A percentile compares a stretch with the other conserved stretches of the same genome.
These are phyloP conservation scores for Lichtheimia corymbifera DNA, from an alignment of 371 early-diverging fungal genomes.

Conservation along the genomic window DNA sequence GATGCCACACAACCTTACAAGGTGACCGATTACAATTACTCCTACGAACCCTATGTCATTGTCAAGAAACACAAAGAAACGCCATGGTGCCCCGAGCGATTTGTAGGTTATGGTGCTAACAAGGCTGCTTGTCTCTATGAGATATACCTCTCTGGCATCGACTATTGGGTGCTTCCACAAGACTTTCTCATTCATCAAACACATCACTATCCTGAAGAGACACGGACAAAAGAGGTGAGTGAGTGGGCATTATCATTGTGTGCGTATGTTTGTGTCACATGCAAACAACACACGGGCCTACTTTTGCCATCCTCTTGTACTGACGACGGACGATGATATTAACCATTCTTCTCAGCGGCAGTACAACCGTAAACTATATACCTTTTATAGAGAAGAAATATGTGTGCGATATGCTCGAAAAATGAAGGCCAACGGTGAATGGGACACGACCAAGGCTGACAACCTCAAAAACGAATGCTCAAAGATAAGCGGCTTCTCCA, in stretches of 20 bases:
- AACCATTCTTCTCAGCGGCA: slow-evolving; percentile 44
- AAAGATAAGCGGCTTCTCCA: slow-evolving; percentile 41
- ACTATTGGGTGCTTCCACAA: slow-evolving; percentile 62
- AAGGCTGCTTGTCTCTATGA: slow-evolving; percentile 75
- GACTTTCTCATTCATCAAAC: slow-evolving; percentile 72
- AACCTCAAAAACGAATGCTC: slow-evolving; percentile 55
- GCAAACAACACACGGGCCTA: not conserved
- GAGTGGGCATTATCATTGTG: not conserved
- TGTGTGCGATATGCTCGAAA: slow-evolving; percentile 64
- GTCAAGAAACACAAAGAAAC: slow-evolving; percentile 52
- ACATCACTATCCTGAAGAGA: slow-evolving; percentile 63
- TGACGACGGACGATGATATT: not conserved
- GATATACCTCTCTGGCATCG: slow-evolving; percentile 65
- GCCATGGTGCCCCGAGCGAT: slow-evolving; percentile 74
- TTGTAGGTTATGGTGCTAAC: slow-evolving; percentile 73
- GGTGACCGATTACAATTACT: slow-evolving; percentile 60
- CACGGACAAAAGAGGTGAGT: slow-evolving; percentile 63
- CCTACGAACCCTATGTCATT: slow-evolving; percentile 70
- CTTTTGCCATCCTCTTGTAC: no score
- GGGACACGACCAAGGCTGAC: slow-evolving; percentile 44
- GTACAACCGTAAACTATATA: slow-evolving; percentile 62
- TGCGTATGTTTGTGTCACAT: not conserved
- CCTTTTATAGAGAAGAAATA: slow-evolving; percentile 63
- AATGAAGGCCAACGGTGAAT: slow-evolving; percentile 52
- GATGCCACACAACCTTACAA: slow-evolving; percentile 46